Conservation (phyloP, 371 early-diverging fungal genomes). For the Blastocladiella emersonii region DNA sequence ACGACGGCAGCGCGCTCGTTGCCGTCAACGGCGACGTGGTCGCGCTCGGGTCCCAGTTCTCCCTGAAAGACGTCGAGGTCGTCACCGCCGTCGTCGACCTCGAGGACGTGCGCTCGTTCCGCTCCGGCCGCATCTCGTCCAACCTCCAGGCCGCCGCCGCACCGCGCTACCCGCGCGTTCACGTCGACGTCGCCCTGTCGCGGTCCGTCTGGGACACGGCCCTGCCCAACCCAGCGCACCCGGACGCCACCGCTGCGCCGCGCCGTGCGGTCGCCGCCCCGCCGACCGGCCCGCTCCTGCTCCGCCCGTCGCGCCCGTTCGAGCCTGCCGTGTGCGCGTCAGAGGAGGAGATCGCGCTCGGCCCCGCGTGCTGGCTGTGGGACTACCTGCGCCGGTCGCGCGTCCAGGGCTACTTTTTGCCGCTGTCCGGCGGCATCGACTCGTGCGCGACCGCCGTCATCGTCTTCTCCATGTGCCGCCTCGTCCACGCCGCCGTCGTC, state of each 20-base stretch:
- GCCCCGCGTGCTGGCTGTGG: constrained; percentile 99
- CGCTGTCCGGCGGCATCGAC: constrained; percentile 93
- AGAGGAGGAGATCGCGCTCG: constrained; percentile 70
- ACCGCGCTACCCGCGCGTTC: constrained; percentile 43
- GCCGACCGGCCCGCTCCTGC: constrained; percentile 12
- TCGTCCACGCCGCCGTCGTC: constrained; percentile 63
- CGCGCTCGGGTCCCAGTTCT: constrained; percentile 87
- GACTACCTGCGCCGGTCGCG: constrained; percentile 90
- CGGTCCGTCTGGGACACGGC: constrained; percentile 26
- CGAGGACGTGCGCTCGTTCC: constrained; percentile 70
- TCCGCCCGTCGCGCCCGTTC: constrained; percentile 5
- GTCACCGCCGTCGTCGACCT: constrained; percentile 81
- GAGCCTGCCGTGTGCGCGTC: constrained; percentile 15
- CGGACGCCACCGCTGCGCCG: not conserved
- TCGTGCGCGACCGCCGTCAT: constrained; percentile 87
- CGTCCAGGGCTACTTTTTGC: constrained; percentile 81
- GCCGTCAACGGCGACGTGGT: constrained; percentile 78
- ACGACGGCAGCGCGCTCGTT: constrained; percentile 88
- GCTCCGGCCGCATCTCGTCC: constrained; percentile 56
- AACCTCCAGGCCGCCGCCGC: constrained; percentile 60
- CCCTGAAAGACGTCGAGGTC: constrained; percentile 87
- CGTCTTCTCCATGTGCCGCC: constrained; percentile 85
- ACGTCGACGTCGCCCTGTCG: constrained; percentile 39
- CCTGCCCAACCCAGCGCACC: constrained; percentile 10
- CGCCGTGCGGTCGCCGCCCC: constrained; percentile 9